Evolutionary conservation across 2,329 filamentous ascomycete species (phyloP).

Genomic region (Cryphonectria parasitica): DNA sequence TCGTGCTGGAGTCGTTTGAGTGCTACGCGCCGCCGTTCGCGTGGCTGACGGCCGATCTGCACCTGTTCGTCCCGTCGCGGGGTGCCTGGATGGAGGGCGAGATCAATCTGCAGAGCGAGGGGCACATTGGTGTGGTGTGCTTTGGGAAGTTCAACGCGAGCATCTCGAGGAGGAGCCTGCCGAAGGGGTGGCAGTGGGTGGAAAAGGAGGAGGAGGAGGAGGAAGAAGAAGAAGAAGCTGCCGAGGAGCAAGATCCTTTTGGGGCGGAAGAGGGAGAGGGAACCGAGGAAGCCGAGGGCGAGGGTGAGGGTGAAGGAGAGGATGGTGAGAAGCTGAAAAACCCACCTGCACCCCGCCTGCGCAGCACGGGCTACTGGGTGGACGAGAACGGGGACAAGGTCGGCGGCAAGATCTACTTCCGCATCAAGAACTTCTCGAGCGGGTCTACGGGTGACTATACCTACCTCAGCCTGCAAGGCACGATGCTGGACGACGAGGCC

Average conservation of each 20-base stretch:
- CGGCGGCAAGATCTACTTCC: conserved; percentile 72
- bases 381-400: conserved; percentile 72
- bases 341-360: conserved; percentile 56
- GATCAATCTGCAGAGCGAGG: conserved; percentile 85
- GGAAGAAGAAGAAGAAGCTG: conserved; percentile 24
- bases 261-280: conserved; percentile 27
- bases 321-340: conserved; percentile 45
- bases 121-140: conserved; percentile 85
- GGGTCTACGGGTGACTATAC: conserved; percentile 74
- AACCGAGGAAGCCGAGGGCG: conserved; percentile 37
- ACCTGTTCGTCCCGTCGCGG: conserved; percentile 77
- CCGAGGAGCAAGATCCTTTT: conserved; percentile 35
- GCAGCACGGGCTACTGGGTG: conserved; percentile 73
- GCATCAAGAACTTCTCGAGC: conserved; percentile 84
- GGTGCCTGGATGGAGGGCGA: conserved; percentile 78
- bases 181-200: conserved; percentile 79
- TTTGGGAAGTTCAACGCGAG: conserved; percentile 92
- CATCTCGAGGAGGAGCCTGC: conserved; percentile 77
- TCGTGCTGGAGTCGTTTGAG: conserved; percentile 59
- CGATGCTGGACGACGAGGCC: conserved; percentile 72
- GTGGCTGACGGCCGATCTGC: conserved; percentile 86
- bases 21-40: conserved; percentile 87
- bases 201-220: conserved; percentile 55
- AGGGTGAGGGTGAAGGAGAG: conserved; percentile 35
- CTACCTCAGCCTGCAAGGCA: conserved; percentile 85